A percentile compares a stretch with the other conserved stretches of the same genome.
Conservation (phyloP, 2,329 filamentous ascomycete species). For the Chaetothyriales sp. region DNA sequence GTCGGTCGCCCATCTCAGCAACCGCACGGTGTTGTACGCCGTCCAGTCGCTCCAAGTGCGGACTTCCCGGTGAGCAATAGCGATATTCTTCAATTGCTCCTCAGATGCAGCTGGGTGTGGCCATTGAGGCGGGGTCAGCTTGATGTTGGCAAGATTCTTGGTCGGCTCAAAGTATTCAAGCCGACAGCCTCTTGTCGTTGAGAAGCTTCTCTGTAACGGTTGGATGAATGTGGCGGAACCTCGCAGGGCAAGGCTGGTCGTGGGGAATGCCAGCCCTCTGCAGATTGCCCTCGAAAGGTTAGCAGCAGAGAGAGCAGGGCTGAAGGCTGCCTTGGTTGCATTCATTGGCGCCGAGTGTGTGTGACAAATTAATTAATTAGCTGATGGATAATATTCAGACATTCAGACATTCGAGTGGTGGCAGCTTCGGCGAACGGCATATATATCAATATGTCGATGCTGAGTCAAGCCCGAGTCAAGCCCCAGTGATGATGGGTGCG, state of each 20-base stretch:
- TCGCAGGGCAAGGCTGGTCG: conserved; percentile 8
- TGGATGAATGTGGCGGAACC: conserved; percentile 2
- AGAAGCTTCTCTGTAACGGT: conserved; percentile 23
- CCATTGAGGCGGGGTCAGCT: conserved; percentile 18
- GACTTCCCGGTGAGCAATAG: conserved; percentile 62
- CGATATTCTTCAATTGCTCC: conserved; percentile 61
- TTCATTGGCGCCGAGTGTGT: conserved; percentile 10
- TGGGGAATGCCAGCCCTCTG: conserved; percentile 10
- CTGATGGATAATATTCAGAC: neutral
- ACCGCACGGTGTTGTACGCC: conserved; percentile 62
- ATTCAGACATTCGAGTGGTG: no score
- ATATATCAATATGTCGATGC: no score
- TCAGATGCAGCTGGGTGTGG: conserved; percentile 45
- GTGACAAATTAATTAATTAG: neutral
- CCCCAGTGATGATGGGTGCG: no score
- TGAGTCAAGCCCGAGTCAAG: no score
- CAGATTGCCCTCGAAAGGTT: conserved; percentile 11
- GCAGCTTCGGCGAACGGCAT: no score
- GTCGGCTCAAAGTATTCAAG: conserved; percentile 45
- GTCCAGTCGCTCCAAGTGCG: conserved; percentile 61
- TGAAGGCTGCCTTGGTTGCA: conserved; percentile 9
- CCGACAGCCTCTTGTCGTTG: conserved; percentile 24
- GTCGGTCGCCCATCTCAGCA: conserved; percentile 70
- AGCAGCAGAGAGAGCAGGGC: conserved; percentile 9
- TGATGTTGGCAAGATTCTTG: conserved; percentile 38